Evolutionary conservation across 2,329 filamentous ascomycete genomes (phyloP).

Genomic region (Fusarium oxysporum): DNA sequence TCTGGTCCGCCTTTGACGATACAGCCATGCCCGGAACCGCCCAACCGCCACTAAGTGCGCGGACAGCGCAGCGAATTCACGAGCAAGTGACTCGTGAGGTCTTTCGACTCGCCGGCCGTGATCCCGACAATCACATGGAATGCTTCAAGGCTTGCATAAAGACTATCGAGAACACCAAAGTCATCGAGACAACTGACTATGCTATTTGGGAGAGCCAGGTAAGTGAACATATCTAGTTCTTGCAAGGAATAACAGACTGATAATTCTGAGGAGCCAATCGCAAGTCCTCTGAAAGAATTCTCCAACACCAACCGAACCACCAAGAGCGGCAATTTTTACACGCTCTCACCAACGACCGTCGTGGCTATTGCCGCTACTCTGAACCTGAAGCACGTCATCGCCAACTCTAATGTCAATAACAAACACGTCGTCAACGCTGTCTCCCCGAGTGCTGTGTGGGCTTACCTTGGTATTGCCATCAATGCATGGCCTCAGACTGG

Average conservation of each 20-base stretch:
- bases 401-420: not conserved
- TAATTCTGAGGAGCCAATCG: not conserved
- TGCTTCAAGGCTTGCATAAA: conserved; percentile 10
- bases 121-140: not conserved
- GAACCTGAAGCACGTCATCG: not conserved
- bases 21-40: not conserved
- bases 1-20: not conserved
- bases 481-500: not conserved
- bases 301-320: not conserved
- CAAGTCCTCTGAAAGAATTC: not conserved
- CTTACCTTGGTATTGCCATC: not conserved
- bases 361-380: not conserved
- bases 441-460: not conserved
- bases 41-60: not conserved
- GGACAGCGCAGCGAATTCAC: not conserved
- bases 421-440: not conserved
- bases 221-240: not conserved
- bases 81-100: not conserved
- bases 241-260: not conserved
- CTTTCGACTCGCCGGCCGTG: not conserved
- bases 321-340: not conserved
- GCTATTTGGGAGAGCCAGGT: not conserved
- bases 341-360: not conserved
- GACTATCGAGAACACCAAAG: not conserved
- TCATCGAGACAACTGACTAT: conserved; percentile 7